A percentile compares a stretch with the other conserved stretches of the same genome.
phyloP scores from a whole-genome alignment of 2,329 filamentous ascomycete species.

The Cladosporium velox region DNA sequence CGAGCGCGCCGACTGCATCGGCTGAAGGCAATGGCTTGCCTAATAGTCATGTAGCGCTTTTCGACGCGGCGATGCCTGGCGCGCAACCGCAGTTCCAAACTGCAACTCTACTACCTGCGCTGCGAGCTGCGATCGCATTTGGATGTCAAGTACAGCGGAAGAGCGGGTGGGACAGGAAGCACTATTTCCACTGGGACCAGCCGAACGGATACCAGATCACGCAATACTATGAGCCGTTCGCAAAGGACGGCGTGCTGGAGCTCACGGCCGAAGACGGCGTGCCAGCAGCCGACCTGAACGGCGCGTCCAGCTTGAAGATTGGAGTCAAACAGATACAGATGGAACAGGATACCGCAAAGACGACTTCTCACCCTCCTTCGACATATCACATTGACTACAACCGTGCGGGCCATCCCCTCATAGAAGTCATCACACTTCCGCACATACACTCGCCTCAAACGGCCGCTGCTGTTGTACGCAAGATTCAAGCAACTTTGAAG shows the following conservation, averaged over 20 bases:
- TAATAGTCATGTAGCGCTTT: constrained; percentile 84
- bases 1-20: constrained; percentile 53
- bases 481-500: constrained; percentile 78
- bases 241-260: constrained; percentile 69
- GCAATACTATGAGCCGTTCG: constrained; percentile 80
- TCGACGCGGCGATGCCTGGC: constrained; percentile 87
- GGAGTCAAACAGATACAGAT: constrained; percentile 94
- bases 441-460: constrained; percentile 85
- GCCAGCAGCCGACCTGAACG: constrained; percentile 66
- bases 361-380: constrained; percentile 72
- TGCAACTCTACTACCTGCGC: constrained; percentile 80
- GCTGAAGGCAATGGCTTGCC: constrained; percentile 45
- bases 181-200: constrained; percentile 99
- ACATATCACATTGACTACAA: constrained; percentile 89
- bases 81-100: constrained; percentile 83
- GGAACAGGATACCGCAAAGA: constrained; percentile 98
- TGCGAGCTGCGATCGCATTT: constrained; percentile 83
- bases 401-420: constrained; percentile 82
- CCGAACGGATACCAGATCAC: constrained; percentile 96
- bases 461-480: constrained; percentile 84
- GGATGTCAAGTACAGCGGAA: constrained; percentile 73
- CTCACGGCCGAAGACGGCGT: constrained; percentile 78
- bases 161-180: constrained; percentile 91
- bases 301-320: constrained; percentile 67
- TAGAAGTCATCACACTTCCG: constrained; percentile 93